phyloP scores from a whole-genome alignment of 1,139 yeast species.

The Yamadazyma kanchanaburiensis region DNA sequence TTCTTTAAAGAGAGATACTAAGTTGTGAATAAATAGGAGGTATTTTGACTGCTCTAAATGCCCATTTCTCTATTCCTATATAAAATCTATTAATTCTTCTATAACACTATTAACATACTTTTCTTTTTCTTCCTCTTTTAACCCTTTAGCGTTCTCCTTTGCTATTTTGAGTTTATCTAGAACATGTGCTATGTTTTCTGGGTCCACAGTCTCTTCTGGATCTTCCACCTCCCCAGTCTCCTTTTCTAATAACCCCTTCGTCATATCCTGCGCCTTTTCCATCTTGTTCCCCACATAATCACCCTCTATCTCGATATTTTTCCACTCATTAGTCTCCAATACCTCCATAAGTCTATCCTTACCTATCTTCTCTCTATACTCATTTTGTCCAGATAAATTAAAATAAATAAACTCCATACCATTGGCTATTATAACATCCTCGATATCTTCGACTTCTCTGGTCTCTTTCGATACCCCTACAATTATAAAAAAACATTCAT shows the following conservation, averaged over 20 bases:
- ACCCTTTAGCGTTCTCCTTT: constrained; percentile 20
- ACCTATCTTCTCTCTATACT: constrained; percentile 25
- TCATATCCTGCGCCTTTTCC: constrained; percentile 24
- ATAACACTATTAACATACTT: constrained; percentile 31
- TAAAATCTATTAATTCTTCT: constrained; percentile 35
- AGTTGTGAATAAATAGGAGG: too few species aligned
- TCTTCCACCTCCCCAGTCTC: too few species aligned
- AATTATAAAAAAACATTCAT: constrained; percentile 23
- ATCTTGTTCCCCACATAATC: constrained; percentile 18
- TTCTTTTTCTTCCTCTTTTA: constrained; percentile 24
- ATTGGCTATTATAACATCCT: constrained; percentile 24
- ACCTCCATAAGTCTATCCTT: constrained; percentile 32
- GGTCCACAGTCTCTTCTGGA: constrained; percentile 3
- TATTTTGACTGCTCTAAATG: neutral
- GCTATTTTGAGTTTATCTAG: constrained; percentile 30
- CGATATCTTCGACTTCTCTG: constrained; percentile 19
- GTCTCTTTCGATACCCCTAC: constrained; percentile 16
- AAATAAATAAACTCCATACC: constrained; percentile 33
- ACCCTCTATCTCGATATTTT: constrained; percentile 13
- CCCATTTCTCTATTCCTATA: constrained; percentile 14
- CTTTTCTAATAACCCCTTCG: too few species aligned
- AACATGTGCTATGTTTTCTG: constrained; percentile 14
- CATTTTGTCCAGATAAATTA: constrained; percentile 21
- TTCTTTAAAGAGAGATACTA: constrained; percentile 9
- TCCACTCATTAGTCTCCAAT: constrained; percentile 42